Evolutionary conservation across 1,284 basidiomycete genomes (phyloP), one percentile per base, ranked within the genome.

Genomic region (Crucibulum cyathiforme): DNA sequence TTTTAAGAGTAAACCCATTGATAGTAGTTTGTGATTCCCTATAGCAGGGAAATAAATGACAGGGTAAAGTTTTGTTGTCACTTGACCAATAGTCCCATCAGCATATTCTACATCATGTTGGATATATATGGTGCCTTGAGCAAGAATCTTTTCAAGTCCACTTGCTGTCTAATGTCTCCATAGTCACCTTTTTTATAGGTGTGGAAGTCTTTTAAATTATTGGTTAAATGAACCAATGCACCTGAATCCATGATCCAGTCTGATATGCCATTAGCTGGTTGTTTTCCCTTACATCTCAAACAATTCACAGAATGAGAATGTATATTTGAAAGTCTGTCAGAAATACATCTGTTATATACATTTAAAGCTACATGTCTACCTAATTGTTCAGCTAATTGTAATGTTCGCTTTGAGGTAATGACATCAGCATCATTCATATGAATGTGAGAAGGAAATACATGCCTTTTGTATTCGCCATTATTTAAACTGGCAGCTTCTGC

Each of bases 231-330:
- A 24, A 24, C 17, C 9, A 57, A 65, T 36, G 61, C 46, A 13
- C 59, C 63, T 36, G 59, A 63, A 47, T 65, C 61, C n/a, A 63
- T 36, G 37, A 65, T 53, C 63, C 61, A 63, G n/a, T 48, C 10
- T 17, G 19, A 15, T 57, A 1, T 13, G 9, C 17, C 13, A 48
- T 51, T 35, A 36, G 55, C 45, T 7, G 38, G 46, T 60, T 24
- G 36, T 37, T 57, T 57, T 56, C 24, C 58, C 36, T 59, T 59
- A 50, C 45, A 54, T 43, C 34, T 56, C 7, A 3, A 1, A 53
- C 56, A 57, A 39, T 15, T 7, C 5, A 49, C 5, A 57, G 37
- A 34, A 57, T 57, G 56, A 36, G n/a, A 10, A n/a, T 39, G n/a
- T 31, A 19, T 19, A 43, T 38, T 57, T 53, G 5, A 19, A 45